Base-by-base conservation (phyloP, 257 asterid species). In the Plectranthus barbatus region DNA sequence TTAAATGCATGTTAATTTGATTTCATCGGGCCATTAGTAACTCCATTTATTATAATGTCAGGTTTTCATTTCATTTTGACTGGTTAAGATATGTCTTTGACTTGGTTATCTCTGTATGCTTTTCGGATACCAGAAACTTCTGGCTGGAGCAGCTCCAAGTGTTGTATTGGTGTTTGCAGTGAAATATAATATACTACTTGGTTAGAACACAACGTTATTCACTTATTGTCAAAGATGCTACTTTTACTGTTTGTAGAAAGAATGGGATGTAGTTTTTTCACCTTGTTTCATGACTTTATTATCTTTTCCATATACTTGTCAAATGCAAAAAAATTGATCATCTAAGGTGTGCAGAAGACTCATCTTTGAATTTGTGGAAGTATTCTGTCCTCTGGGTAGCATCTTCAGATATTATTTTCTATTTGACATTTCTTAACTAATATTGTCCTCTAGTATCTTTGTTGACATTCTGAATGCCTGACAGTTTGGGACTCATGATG, bases 401-500 rank as follows among this genome's bases (percentile, higher is more conserved):
- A 57, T 24, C 51, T 26, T 51, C 67, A 41, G 51, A 42, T 48
- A n/a, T 62, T 9, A 41, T 26, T 21, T 49, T 59, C 19, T 54
- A 41, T 18, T 34, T 72, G 34, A 21, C 46, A 56, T 58, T 47
- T 64, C 15, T 46, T 63, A n/a, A 3, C 21, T 48, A 44, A 55
- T 52, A 19, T 15, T 49, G 9, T 51, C 0, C 5, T 64, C 55
- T 48, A 31, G 45, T 63, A 68, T 78, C 60, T 31, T 3, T 19
- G 3, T 13, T 54, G 54, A 69, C 62, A 29, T 53, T 36, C 71
- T 24, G 29, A 23, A 50, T 54, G 37, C 20, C 36, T 61, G 62
- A 68, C 87, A 89, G 99, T 89, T 89, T 67, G 97, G 97, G 61
- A 86, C 83, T 69, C 99, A 92, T 68, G 99, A 92, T 55, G 96